Conservation (phyloP, 345 rosid species). For the Carallia pectinifolia region DNA sequence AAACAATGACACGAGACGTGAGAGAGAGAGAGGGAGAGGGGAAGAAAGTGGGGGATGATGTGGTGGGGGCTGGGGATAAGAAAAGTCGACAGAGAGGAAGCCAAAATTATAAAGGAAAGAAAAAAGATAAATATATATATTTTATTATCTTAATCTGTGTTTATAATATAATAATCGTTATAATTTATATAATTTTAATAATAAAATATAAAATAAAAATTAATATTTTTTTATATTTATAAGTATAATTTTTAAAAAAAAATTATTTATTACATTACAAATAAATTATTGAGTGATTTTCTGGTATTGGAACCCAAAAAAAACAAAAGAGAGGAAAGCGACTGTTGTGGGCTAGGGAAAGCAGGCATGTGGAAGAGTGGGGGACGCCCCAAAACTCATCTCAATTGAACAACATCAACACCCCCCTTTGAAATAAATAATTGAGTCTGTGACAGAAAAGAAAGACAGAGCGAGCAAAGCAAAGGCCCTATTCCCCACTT, state of each 20-base stretch:
- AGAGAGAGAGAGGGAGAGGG: not conserved
- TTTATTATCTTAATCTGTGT: too few relatives aligned
- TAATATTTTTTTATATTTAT: too few relatives aligned
- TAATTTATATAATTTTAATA: too few relatives aligned
- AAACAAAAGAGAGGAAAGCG: conserved; percentile 25
- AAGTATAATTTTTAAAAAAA: too few relatives aligned
- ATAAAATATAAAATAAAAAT: too few relatives aligned
- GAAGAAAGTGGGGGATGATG: too few relatives aligned
- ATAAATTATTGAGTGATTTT: too few relatives aligned
- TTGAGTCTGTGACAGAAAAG: conserved; percentile 37
- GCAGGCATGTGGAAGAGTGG: conserved; percentile 71
- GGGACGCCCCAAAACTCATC: conserved; percentile 50
- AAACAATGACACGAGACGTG: not conserved
- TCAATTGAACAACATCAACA: not conserved
- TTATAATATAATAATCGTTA: too few relatives aligned
- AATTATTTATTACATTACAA: too few relatives aligned
- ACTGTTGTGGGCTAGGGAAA: conserved; percentile 48
- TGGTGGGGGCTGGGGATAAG: not conserved
- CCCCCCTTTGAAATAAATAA: conserved; percentile 22
- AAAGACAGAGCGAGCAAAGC: conserved; percentile 2
- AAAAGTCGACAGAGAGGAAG: too few relatives aligned
- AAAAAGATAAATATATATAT: not conserved
- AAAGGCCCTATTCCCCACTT: not conserved
- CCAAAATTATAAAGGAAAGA: too few relatives aligned
- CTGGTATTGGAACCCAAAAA: not conserved